These are phyloP conservation scores for Penicillium bovifimosum DNA, from an alignment of 495 filamentous ascomycete species.

Conservation along the genomic window DNA sequence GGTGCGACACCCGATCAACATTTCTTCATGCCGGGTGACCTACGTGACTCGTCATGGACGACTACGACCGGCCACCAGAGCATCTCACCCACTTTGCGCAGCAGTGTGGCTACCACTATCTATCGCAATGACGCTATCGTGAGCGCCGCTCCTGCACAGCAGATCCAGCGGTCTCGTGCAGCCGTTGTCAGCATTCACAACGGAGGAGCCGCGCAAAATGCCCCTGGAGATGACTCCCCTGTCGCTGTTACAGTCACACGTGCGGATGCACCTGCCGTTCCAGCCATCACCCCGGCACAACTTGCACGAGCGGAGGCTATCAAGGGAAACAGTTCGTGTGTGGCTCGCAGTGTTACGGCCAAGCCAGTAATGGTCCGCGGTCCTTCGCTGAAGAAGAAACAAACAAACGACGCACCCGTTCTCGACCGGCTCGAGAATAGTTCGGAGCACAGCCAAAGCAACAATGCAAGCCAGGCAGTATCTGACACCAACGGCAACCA, in stretches of 20 bases:
- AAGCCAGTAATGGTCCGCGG: constrained; percentile 44
- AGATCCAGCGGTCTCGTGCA: constrained; percentile 76
- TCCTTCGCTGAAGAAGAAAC: constrained; percentile 32
- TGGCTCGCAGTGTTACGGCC: constrained; percentile 39
- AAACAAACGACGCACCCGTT: constrained; percentile 5
- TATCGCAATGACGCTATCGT: constrained; percentile 85
- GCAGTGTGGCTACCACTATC: constrained; percentile 84
- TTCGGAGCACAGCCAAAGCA: constrained; percentile 13
- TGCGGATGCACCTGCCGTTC: constrained; percentile 46
- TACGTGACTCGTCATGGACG: constrained; percentile 81
- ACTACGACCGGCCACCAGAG: constrained; percentile 62
- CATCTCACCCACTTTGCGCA: constrained; percentile 58
- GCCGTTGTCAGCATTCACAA: constrained; percentile 82
- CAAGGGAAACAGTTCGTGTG: constrained; percentile 38
- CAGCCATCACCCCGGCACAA: constrained; percentile 47
- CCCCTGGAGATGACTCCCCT: constrained; percentile 7
- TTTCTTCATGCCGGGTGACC: constrained; percentile 89
- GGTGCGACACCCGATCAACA: constrained; percentile 72
- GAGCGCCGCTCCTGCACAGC: constrained; percentile 73
- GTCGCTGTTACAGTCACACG: constrained; percentile 28
- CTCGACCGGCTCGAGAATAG: constrained; percentile 24
- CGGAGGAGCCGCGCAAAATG: constrained; percentile 20
- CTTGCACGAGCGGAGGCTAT: constrained; percentile 39
- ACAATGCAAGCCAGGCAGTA: not conserved
- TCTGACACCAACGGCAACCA: constrained; percentile 13